These are phyloP conservation scores for Penicillium robsamsonii DNA, from an alignment of 495 filamentous ascomycete genomes.

Conservation along the genomic window DNA sequence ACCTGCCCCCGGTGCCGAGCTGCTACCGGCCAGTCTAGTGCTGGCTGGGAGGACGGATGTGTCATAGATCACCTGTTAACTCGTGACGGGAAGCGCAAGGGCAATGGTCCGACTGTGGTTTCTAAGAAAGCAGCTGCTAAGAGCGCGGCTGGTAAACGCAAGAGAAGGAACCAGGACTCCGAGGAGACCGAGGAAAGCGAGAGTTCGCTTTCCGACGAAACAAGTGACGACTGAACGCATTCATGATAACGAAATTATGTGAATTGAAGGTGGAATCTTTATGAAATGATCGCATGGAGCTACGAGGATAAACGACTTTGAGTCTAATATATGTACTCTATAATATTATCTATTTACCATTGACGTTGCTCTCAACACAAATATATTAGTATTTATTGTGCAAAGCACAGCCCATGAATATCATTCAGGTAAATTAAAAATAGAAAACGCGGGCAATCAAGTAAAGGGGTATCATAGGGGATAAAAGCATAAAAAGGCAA, in stretches of 20 bases:
- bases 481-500: too few relatives aligned
- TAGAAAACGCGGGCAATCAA: too few relatives aligned
- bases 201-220: background rate
- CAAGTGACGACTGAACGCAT: conserved; percentile 3
- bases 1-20: conserved; percentile 75
- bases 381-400: too few relatives aligned
- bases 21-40: conserved; percentile 41
- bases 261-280: background rate
- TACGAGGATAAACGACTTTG: background rate
- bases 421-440: too few relatives aligned
- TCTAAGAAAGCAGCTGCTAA: conserved; percentile 1
- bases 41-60: conserved; percentile 49
- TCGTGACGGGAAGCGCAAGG: conserved; percentile 39
- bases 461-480: too few relatives aligned
- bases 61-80: conserved; percentile 51
- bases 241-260: background rate
- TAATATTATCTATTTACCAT: background rate
- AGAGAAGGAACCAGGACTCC: background rate
- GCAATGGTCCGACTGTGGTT: background rate
- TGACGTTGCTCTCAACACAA: background rate
- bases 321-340: background rate
- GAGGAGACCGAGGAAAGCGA: conserved; percentile 2
- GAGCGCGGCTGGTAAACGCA: background rate
- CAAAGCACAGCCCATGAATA: too few relatives aligned
- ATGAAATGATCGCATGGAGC: background rate